Evolutionary conservation across 768 basidiomycete genomes (phyloP), one percentile per base, ranked within the genome.

Genomic region (Galerina sulciceps): DNA sequence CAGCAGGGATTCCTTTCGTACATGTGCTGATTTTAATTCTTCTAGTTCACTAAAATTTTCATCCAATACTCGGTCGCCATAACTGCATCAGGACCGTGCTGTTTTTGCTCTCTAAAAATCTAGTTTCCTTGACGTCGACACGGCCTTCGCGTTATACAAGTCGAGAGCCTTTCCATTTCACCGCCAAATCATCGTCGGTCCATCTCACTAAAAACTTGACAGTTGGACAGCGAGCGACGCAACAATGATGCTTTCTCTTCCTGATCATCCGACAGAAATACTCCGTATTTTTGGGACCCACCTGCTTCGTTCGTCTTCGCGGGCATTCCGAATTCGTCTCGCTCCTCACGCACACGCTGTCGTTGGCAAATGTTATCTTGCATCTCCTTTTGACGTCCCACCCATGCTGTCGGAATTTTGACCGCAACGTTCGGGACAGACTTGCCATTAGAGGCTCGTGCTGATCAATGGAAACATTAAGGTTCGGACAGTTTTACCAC

Each of bases 271-370:
- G 18, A 45, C 18, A 8, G 44, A 6, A 15, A 6, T 22, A 37
- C 18, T 38, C 49, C 49, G 11, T 13, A 22, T 40, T 40, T 18
- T 23, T 40, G 49, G 37, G 49, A 20, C 15, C 6, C 37, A 51
- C 49, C 26, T 51, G 37, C 49, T 51, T 40, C 36, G 11, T 40
- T 23, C 37, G 49, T 51, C 49, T 23, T 51, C 17, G 20, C 13
- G 36, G 40, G n/a, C 36, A 3, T 51, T 40, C 36, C 37, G 49
- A 51, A 15, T 40, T 2, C 20, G 11, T 22, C 35, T 20, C 17
- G 10, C 49, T 38, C 49, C 36, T 51, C 37, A 51, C 20, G 36
- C 49, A 51, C 49, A 51, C 49, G 49, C 49, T 51, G 49, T 51
- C 49, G 26, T 8, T 31, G 9, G 5, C 49, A 40, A 37, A 49